These are phyloP conservation scores for Phlegmacium glaucopus DNA, from an alignment of 768 basidiomycete genomes.

Conservation along the genomic window DNA sequence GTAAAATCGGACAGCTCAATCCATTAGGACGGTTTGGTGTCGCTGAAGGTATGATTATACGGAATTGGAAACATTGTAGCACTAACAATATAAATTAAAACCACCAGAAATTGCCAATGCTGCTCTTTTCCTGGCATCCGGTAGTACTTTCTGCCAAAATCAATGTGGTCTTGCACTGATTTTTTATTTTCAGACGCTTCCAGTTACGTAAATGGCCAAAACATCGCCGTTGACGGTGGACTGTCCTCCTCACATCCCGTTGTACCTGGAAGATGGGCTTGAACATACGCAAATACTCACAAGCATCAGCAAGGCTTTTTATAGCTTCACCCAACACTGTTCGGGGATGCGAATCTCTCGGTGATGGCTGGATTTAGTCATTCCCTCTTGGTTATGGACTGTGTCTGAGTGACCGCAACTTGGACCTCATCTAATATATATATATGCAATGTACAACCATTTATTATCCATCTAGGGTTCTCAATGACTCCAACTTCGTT, in stretches of 20 bases:
- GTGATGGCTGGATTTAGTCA: background rate
- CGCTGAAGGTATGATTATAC: slow-evolving; percentile 55
- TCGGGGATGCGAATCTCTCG: too few species aligned
- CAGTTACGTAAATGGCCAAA: slow-evolving; percentile 91
- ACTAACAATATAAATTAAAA: slow-evolving; percentile 9
- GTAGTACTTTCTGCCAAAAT: slow-evolving; percentile 38
- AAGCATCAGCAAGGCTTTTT: background rate
- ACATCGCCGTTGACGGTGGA: slow-evolving; percentile 84
- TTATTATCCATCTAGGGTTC: too few species aligned
- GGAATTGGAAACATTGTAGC: slow-evolving; percentile 1
- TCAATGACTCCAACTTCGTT: too few species aligned
- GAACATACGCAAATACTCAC: slow-evolving; percentile 8
- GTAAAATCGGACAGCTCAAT: slow-evolving; percentile 83
- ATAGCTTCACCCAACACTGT: background rate
- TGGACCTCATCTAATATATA: too few species aligned
- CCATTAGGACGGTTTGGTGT: slow-evolving; percentile 81
- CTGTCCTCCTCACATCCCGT: slow-evolving; percentile 78
- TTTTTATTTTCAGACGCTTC: slow-evolving; percentile 59
- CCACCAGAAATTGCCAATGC: slow-evolving; percentile 78
- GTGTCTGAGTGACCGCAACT: too few species aligned
- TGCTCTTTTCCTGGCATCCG: slow-evolving; percentile 84
- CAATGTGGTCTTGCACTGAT: background rate
- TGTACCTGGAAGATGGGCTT: slow-evolving; percentile 71
- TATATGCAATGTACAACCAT: too few species aligned
- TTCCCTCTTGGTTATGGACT: background rate